Conservation (phyloP, 768 basidiomycete species). For the Amanita exitialis region DNA sequence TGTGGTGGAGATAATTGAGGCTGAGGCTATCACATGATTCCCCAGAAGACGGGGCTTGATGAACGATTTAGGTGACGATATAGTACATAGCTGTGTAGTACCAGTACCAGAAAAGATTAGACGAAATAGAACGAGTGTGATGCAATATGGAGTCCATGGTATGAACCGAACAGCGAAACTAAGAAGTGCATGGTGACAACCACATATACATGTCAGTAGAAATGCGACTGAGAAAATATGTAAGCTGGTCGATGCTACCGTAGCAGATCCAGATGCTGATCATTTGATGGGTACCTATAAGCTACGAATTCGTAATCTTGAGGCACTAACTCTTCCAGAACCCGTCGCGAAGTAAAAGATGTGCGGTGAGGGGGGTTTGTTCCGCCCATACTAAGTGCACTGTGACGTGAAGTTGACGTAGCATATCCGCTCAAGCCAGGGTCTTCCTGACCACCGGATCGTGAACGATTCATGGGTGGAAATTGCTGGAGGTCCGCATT, state of each 20-base stretch:
- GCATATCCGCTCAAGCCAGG: slow-evolving; percentile 32
- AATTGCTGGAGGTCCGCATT: slow-evolving; percentile 28
- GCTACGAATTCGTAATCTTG: slow-evolving; percentile 81
- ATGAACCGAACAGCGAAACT: background rate
- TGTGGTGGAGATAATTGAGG: background rate
- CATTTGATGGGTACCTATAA: slow-evolving; percentile 77
- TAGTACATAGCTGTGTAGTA: background rate
- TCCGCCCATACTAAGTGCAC: slow-evolving; percentile 29
- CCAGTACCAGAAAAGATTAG: background rate
- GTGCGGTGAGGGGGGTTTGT: slow-evolving; percentile 33
- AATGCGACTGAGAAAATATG: background rate
- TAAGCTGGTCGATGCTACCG: slow-evolving; percentile 11
- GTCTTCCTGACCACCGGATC: slow-evolving; percentile 42
- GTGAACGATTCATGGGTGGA: slow-evolving; percentile 34
- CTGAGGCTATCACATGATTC: slow-evolving; percentile 1
- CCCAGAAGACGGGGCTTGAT: too few species aligned
- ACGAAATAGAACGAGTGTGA: background rate
- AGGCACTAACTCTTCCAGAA: slow-evolving; percentile 71
- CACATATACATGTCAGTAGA: background rate
- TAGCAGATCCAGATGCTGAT: slow-evolving; percentile 57
- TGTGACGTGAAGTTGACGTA: slow-evolving; percentile 41
- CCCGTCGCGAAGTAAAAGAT: slow-evolving; percentile 60
- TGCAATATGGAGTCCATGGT: background rate
- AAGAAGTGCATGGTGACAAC: background rate
- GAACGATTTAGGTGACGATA: background rate